A percentile compares a stretch with the other conserved stretches of the same genome.
Conservation (phyloP, 1,284 basidiomycete genomes). For the Boletus hoseneyae region DNA sequence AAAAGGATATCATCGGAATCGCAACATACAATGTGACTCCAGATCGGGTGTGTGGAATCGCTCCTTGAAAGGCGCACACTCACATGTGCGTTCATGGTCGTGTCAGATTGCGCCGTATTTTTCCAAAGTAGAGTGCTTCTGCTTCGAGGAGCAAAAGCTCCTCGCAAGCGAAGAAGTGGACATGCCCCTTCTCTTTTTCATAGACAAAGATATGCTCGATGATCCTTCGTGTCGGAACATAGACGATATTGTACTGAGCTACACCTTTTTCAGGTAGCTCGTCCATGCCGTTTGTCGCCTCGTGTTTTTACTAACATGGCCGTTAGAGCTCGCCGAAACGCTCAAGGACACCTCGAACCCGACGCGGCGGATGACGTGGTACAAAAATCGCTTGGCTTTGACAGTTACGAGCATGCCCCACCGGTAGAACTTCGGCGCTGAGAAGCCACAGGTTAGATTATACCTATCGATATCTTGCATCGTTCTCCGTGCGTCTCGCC, state of each 20-base stretch:
- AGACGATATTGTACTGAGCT: constrained; percentile 90
- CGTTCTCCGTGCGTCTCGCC: too few species aligned
- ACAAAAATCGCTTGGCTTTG: constrained; percentile 75
- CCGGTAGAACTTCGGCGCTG: constrained; percentile 14
- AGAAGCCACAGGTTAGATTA: constrained; percentile 3
- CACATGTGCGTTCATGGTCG: neutral
- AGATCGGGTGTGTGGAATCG: constrained; percentile 62
- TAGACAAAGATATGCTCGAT: constrained; percentile 94
- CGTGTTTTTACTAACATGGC: neutral
- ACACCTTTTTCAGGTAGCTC: constrained; percentile 91
- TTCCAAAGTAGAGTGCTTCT: constrained; percentile 99
- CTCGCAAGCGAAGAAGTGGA: constrained; percentile 97
- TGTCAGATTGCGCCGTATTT: constrained; percentile 94
- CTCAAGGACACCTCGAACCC: constrained; percentile 78
- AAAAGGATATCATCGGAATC: constrained; percentile 94
- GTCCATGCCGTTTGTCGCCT: neutral
- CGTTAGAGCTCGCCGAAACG: constrained; percentile 73
- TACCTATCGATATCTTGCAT: neutral
- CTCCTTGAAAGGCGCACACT: neutral
- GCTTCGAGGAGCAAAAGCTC: constrained; percentile 97
- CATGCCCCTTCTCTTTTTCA: constrained; percentile 98
- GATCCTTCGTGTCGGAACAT: constrained; percentile 86
- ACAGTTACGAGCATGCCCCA: constrained; percentile 53
- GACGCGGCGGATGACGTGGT: constrained; percentile 80
- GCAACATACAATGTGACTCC: constrained; percentile 98